These are phyloP conservation scores for Lactifluus pinguis DNA, from an alignment of 768 basidiomycete genomes.

Conservation along the genomic window DNA sequence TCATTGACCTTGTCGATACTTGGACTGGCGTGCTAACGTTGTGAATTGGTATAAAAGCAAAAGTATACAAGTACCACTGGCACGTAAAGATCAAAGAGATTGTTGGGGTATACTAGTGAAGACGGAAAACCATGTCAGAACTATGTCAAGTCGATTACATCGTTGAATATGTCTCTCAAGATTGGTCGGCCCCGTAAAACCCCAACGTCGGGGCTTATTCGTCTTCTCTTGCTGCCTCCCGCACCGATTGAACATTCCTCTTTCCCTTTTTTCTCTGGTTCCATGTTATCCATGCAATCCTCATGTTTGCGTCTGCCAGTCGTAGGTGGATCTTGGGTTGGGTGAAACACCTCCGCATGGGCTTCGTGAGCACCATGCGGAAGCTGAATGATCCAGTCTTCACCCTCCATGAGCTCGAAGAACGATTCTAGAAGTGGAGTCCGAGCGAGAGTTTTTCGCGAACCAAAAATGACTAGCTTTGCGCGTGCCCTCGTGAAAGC, in stretches of 20 bases:
- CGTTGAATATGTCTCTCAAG: slow-evolving; percentile 51
- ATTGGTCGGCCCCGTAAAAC: slow-evolving; percentile 50
- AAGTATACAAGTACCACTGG: neutral
- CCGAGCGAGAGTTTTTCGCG: slow-evolving; percentile 60
- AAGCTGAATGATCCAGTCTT: slow-evolving; percentile 62
- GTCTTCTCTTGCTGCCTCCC: slow-evolving; percentile 30
- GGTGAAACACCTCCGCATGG: slow-evolving; percentile 33
- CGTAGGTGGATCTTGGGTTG: slow-evolving; percentile 9
- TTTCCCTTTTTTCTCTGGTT: slow-evolving; percentile 31
- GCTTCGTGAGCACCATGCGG: slow-evolving; percentile 40
- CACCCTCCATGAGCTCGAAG: slow-evolving; percentile 63
- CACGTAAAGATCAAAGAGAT: neutral
- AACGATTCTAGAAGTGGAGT: slow-evolving; percentile 63
- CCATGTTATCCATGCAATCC: slow-evolving; percentile 10
- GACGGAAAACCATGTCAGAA: neutral
- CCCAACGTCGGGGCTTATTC: slow-evolving; percentile 30
- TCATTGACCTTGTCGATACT: slow-evolving; percentile 76
- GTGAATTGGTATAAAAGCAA: neutral
- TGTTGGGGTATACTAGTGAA: neutral
- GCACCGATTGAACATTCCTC: slow-evolving; percentile 18
- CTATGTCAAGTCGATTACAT: slow-evolving; percentile 17
- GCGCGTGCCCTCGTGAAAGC: slow-evolving; percentile 88
- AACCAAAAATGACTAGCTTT: slow-evolving; percentile 89
- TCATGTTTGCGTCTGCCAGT: neutral
- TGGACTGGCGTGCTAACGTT: slow-evolving; percentile 51